Percentiles rank a stretch among this genome's conserved stretches.
These are phyloP conservation scores for Fusarium goolgardi DNA, from an alignment of 2,329 filamentous ascomycete species.

Conservation along the genomic window DNA sequence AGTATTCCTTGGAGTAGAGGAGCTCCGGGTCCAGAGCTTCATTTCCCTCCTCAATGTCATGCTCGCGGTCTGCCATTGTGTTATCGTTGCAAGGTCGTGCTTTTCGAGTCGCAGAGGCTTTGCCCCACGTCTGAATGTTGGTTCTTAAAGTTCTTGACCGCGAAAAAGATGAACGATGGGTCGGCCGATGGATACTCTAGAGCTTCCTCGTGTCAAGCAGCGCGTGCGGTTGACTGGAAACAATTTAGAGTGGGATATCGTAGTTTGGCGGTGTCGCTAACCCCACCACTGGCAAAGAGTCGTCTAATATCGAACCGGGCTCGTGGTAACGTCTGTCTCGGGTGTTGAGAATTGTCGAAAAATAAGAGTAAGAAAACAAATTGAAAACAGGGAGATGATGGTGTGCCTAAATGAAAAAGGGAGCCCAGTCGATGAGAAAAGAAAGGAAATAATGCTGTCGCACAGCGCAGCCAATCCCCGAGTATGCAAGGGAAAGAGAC, in stretches of 20 bases:
- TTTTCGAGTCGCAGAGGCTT: slow-evolving; percentile 11
- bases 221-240: slow-evolving; percentile 15
- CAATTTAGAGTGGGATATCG: slow-evolving; percentile 22
- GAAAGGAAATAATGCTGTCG: slow-evolving; percentile 31
- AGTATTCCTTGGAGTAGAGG: slow-evolving; percentile 92
- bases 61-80: slow-evolving; percentile 62
- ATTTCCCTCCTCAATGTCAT: slow-evolving; percentile 60
- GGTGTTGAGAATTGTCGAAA: neutral
- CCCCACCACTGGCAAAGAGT: slow-evolving; percentile 41
- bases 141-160: neutral
- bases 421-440: slow-evolving; percentile 20
- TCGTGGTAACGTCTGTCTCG: slow-evolving; percentile 19
- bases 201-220: neutral
- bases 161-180: neutral
- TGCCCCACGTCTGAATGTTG: slow-evolving; percentile 15
- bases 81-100: slow-evolving; percentile 14
- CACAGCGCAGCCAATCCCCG: slow-evolving; percentile 34
- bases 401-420: slow-evolving; percentile 22
- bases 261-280: slow-evolving; percentile 42
- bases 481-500: slow-evolving; percentile 33
- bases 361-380: slow-evolving; percentile 3
- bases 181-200: neutral
- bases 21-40: slow-evolving; percentile 82
- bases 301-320: slow-evolving; percentile 28
- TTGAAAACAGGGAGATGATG: slow-evolving; percentile 18